Evolutionary conservation across 2,329 filamentous ascomycete species (phyloP), one percentile per base, ranked within the genome.

Genomic region (Ophiostoma piceae): DNA sequence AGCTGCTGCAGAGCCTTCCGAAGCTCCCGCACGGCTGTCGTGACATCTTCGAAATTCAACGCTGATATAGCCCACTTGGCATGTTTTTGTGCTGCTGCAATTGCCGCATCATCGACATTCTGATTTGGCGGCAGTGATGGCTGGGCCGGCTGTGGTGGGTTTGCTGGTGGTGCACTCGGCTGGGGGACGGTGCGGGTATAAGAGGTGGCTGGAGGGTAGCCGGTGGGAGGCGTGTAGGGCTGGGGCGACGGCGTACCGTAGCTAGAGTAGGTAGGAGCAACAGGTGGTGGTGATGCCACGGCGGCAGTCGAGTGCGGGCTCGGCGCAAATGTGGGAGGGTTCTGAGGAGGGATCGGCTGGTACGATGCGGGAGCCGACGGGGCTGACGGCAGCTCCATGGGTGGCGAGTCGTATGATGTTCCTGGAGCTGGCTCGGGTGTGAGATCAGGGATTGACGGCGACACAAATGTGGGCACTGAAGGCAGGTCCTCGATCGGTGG

Each of bases 41-140:
- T 84, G 1, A 96, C 91, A 77, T 99, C 95, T 74, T 99, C 95
- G 79, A 99, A 99, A 75, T 97, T 97, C 66, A 99, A 81, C 0
- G 95, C 95, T 12, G 94, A 97, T 60, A 98, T 96, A 0, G 95
- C 95, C 92, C 92, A 99, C 76, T 92, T 93, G 1, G 94, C 94
- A 80, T 98, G 95, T 78, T 98, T 99, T 78, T 97, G 93, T 4
- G 95, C 94, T 75, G 89, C 86, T 47, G 87, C 82, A 47, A 97
- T 90, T 0, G 90, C 84, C 71, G 84, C 82, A 73, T 93, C 90
- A 73, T 97, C 92, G 41, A 79, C 73, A 2, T 73, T 74, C 32
- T 75, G 76, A 16, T 41, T 37, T 22, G 51, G 32, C 11, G 68
- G 70, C 43, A 37, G 43, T 19, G 43, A 2, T 43, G 35, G 37